A percentile compares a stretch with the other conserved stretches of the same genome.
Conservation (phyloP, 768 basidiomycete genomes). For the Hebeloma cylindrosporum region DNA sequence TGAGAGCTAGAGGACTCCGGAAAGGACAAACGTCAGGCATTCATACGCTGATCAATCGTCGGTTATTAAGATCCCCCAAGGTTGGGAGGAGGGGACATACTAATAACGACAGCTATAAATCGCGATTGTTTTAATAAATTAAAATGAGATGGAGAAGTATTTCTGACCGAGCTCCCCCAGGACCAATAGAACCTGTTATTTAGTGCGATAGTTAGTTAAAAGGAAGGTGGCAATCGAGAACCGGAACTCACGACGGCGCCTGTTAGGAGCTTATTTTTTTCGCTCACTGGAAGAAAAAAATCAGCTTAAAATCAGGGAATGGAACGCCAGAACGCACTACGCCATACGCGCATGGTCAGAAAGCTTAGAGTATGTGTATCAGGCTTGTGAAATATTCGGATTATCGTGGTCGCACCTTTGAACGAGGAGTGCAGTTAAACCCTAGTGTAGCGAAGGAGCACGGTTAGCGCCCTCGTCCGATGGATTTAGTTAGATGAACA, state of each 20-base stretch:
- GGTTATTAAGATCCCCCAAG: not conserved
- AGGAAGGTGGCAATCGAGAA: not conserved
- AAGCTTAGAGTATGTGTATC: conserved; percentile 23
- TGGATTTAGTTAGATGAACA: not conserved
- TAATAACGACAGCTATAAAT: conserved; percentile 21
- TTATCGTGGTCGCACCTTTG: conserved; percentile 20
- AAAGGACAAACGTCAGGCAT: conserved; percentile 35
- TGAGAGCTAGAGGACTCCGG: not conserved
- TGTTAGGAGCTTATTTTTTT: conserved; percentile 22
- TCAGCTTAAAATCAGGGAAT: conserved; percentile 1
- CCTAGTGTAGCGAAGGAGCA: too few species aligned
- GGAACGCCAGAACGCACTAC: conserved; percentile 19
- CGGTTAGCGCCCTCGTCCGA: too few species aligned
- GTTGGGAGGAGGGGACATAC: conserved; percentile 10
- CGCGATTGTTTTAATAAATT: too few species aligned
- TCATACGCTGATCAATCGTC: conserved; percentile 32
- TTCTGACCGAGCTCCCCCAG: conserved; percentile 29
- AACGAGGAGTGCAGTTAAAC: conserved; percentile 28
- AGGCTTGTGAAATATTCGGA: not conserved
- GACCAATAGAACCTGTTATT: conserved; percentile 21
- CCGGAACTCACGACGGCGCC: conserved; percentile 16
- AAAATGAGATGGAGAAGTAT: not conserved
- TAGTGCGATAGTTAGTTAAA: not conserved
- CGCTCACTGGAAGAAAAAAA: conserved; percentile 26
- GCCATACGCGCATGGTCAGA: conserved; percentile 29